Percentiles rank a stretch among this genome's conserved stretches.
These are phyloP conservation scores for Adansonia digitata DNA, from an alignment of 345 rosid species.

Conservation along the genomic window DNA sequence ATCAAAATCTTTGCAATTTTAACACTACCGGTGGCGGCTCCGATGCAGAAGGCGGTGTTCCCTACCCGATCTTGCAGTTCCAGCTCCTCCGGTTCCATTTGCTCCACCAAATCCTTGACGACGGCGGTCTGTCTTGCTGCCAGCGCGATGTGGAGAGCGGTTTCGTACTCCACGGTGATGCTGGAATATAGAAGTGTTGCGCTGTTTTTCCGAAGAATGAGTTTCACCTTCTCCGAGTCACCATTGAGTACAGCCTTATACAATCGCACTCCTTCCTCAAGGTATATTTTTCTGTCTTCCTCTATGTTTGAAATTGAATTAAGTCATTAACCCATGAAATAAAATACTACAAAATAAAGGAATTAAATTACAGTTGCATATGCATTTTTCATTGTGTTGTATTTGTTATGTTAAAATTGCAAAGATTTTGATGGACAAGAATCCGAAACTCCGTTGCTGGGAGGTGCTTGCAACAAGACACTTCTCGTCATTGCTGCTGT, in stretches of 20 bases:
- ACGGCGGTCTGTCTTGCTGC: background rate
- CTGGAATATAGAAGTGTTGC: background rate
- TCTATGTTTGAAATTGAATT: no score
- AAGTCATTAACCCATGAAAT: no score
- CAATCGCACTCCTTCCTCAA: background rate
- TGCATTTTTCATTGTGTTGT: no score
- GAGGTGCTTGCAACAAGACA: background rate
- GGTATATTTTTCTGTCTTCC: no score
- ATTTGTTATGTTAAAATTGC: background rate
- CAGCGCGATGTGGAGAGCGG: background rate
- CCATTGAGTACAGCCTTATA: background rate
- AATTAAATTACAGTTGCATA: no score
- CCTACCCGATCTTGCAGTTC: background rate
- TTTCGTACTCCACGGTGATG: background rate
- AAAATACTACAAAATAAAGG: no score
- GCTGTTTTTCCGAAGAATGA: fast-evolving
- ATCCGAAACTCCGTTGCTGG: background rate
- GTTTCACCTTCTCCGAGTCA: background rate
- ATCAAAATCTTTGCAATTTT: background rate
- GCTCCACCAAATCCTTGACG: background rate
- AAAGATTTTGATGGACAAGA: background rate
- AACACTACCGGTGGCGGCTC: background rate
- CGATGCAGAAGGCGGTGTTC: constrained; percentile 6
- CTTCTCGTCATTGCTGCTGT: constrained; percentile 10
- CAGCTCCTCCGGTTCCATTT: background rate